A percentile compares a stretch with the other conserved stretches of the same genome.
Conservation (phyloP, 1,284 basidiomycete species). For the Pholiota adiposa region DNA sequence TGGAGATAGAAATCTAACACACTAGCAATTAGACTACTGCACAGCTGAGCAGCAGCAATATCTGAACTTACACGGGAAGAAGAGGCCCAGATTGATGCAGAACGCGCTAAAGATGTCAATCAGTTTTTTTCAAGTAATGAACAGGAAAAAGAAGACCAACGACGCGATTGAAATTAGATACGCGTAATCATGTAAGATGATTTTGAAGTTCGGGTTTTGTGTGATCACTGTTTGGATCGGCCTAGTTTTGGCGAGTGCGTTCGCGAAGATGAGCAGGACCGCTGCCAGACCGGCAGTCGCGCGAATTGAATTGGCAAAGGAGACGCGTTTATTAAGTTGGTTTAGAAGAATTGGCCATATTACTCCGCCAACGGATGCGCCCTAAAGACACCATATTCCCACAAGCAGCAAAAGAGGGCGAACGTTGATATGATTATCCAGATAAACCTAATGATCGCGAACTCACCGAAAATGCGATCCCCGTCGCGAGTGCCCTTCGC, state of each 20-base stretch:
- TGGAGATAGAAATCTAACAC: conserved; percentile 57
- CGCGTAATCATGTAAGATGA: conserved; percentile 44
- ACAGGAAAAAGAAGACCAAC: too few species aligned
- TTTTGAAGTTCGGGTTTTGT: conserved; percentile 25
- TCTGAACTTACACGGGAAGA: conserved; percentile 48
- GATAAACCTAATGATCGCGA: too few species aligned
- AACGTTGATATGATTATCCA: neutral
- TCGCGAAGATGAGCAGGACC: conserved; percentile 42
- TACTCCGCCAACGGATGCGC: conserved; percentile 52
- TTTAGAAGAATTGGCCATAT: conserved; percentile 57
- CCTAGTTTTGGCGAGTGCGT: conserved; percentile 44
- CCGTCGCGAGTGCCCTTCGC: conserved; percentile 52
- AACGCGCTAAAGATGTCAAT: conserved; percentile 42
- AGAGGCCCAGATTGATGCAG: conserved; percentile 47
- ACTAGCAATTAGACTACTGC: neutral
- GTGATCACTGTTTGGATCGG: conserved; percentile 26
- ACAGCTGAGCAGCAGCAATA: neutral
- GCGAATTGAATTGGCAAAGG: conserved; percentile 46
- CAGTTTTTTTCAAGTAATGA: too few species aligned
- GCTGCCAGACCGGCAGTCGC: conserved; percentile 41
- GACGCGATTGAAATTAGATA: conserved; percentile 48
- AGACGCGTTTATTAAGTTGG: conserved; percentile 38
- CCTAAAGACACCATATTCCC: conserved; percentile 27
- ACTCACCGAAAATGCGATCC: conserved; percentile 50
- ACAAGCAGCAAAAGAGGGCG: neutral